phyloP scores from a whole-genome alignment of 768 basidiomycete genomes.

The Coprinopsis cinerea region DNA sequence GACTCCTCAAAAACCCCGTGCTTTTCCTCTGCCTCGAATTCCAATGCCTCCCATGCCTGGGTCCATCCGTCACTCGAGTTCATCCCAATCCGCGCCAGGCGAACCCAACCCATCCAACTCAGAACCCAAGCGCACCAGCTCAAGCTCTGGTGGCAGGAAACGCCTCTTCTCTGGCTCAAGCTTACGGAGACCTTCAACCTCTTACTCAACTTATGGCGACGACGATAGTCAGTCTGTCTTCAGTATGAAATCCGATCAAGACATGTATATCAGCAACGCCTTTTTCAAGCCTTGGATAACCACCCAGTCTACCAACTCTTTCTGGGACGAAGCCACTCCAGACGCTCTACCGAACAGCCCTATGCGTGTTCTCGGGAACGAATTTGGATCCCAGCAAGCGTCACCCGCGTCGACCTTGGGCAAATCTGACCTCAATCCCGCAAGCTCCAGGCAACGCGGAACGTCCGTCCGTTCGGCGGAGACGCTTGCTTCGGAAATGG shows the following conservation, averaged over 20 bases:
- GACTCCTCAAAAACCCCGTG: slow-evolving; percentile 48
- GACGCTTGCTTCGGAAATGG: slow-evolving; percentile 29
- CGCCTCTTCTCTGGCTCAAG: slow-evolving; percentile 63
- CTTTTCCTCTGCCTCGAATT: slow-evolving; percentile 54
- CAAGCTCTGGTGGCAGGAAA: slow-evolving; percentile 30
- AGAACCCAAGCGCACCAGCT: slow-evolving; percentile 25
- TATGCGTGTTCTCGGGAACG: slow-evolving; percentile 32
- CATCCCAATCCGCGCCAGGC: slow-evolving; percentile 18
- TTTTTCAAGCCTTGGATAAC: slow-evolving; percentile 18
- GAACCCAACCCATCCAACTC: slow-evolving; percentile 16
- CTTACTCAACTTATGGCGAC: slow-evolving; percentile 30
- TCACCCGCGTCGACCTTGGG: slow-evolving; percentile 30
- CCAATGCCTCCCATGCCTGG: slow-evolving; percentile 48
- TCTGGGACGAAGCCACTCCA: slow-evolving; percentile 42
- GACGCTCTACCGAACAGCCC: slow-evolving; percentile 35
- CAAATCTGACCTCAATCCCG: slow-evolving; percentile 19
- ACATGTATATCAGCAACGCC: slow-evolving; percentile 20
- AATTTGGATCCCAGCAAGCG: slow-evolving; percentile 7
- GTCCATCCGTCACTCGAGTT: slow-evolving; percentile 28
- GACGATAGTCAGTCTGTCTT: slow-evolving; percentile 54
- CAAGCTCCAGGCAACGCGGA: slow-evolving; percentile 27
- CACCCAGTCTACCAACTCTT: slow-evolving; percentile 28
- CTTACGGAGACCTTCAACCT: slow-evolving; percentile 46
- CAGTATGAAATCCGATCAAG: slow-evolving; percentile 43
- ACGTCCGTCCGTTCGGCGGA: slow-evolving; percentile 35